Base-by-base conservation (phyloP, 2,329 filamentous ascomycete species). In the Neonectria neomacrospora region DNA sequence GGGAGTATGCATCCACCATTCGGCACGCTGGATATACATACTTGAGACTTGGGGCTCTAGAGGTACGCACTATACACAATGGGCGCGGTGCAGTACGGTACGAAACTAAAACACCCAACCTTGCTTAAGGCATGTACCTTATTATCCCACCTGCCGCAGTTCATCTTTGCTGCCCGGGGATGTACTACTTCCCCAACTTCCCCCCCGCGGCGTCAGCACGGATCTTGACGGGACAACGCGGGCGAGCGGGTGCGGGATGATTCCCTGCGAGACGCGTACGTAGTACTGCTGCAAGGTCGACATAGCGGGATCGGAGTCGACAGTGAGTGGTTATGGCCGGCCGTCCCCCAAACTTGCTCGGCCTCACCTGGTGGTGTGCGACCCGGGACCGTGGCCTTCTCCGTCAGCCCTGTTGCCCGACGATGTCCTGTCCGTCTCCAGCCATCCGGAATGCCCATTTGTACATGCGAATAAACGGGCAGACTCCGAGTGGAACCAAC, bases 141-240 rank as follows among this genome's bases (percentile, higher is more conserved):
- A 62, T 41, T 62, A 50, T 67, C 64, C 64, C 62, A 52, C 62
- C 67, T 54, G 61, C 45, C 61, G 58, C 61, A 64, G 58, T 60
- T 58, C 60, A 66, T 61, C 32, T 53, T 42, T 61, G 53, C 57
- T 37, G 14, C 34, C 34, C 59, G 53, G 52, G 50, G 42, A 59
- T 47, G 54, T 65, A 69, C 56, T 62, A 63, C 69, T 73, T 71
- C 69, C 69, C 71, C 69, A 72, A 71, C 67, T 73, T 71, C 67
- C n/a, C 37, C 68, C 70, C 69, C 71, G 64, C 71, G 69, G 70
- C 62, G 60, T 64, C 61, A 69, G 67, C 71, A 73, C 69, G 71
- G 71, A 70, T 70, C 63, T 64, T 52, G 51, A 70, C 63, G 68
- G 69, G 60, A 73, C 34, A 69, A 64, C 58, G 71, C 71, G 71